Conservation (phyloP, 352 stramenopile genomes). For the Globisporangium abappressorium region DNA sequence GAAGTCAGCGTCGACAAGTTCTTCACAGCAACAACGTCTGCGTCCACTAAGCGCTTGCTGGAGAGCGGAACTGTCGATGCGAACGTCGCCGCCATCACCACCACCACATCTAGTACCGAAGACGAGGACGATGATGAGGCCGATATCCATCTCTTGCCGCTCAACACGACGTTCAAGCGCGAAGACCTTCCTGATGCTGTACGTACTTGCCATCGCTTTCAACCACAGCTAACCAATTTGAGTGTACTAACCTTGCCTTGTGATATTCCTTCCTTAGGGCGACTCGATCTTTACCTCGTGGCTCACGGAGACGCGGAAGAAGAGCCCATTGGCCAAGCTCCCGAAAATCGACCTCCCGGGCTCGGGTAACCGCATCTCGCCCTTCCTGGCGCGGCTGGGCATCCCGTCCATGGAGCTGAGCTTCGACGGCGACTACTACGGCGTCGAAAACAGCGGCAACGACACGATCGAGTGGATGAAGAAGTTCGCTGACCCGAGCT, state of each 20-base stretch:
- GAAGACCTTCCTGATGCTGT: constrained; percentile 53
- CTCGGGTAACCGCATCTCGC: constrained; percentile 53
- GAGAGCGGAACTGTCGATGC: background rate
- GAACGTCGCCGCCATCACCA: background rate
- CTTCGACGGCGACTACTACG: constrained; percentile 70
- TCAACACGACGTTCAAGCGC: constrained; percentile 65
- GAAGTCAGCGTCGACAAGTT: constrained; percentile 45
- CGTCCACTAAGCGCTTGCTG: constrained; percentile 1
- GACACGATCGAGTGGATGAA: constrained; percentile 80
- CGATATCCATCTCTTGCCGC: constrained; percentile 40
- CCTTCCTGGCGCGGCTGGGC: constrained; percentile 64
- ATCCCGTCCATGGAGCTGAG: constrained; percentile 74
- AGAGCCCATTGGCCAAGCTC: constrained; percentile 34
- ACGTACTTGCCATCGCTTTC: background rate
- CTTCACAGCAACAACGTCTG: constrained; percentile 23
- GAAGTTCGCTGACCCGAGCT: constrained; percentile 66
- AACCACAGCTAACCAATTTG: background rate
- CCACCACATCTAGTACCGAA: background rate
- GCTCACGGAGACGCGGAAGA: constrained; percentile 51
- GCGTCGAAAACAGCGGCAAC: constrained; percentile 49
- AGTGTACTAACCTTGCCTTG: background rate
- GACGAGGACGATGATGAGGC: constrained; percentile 25
- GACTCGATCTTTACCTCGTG: constrained; percentile 74
- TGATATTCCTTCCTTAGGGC: constrained; percentile 15
- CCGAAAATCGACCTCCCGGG: constrained; percentile 53